A percentile compares a stretch with the other conserved stretches of the same genome.
Conservation (phyloP, 2,329 filamentous ascomycete species). For the Colletotrichum somersetense region DNA sequence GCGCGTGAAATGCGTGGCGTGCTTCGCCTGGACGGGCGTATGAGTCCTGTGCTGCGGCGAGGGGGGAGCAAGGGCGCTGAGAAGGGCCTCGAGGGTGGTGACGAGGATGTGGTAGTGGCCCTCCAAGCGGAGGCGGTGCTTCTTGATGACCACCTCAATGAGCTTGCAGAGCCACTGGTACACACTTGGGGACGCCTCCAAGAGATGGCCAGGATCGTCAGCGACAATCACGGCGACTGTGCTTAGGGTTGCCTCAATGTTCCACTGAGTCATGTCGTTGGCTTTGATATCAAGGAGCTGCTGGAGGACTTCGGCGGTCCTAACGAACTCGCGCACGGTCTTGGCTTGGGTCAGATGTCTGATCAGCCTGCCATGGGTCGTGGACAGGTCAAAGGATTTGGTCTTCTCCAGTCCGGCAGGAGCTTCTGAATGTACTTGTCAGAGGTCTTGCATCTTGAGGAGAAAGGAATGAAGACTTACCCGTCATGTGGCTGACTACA, state of each 20-base stretch:
- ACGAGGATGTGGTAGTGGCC: slow-evolving; percentile 73
- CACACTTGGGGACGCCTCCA: slow-evolving; percentile 51
- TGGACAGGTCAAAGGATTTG: slow-evolving; percentile 54
- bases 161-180: slow-evolving; percentile 66
- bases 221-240: slow-evolving; percentile 54
- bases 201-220: slow-evolving; percentile 41
- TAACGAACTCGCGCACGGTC: slow-evolving; percentile 51
- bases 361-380: slow-evolving; percentile 57
- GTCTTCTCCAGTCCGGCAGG: slow-evolving; percentile 33
- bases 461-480: slow-evolving; percentile 45
- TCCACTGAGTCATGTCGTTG: slow-evolving; percentile 68
- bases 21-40: slow-evolving; percentile 50
- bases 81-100: slow-evolving; percentile 66
- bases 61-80: slow-evolving; percentile 63
- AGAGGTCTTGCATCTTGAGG: not conserved
- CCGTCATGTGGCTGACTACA: slow-evolving; percentile 56
- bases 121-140: slow-evolving; percentile 71
- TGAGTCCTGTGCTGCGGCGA: slow-evolving; percentile 43
- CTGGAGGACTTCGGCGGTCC: slow-evolving; percentile 57
- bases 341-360: slow-evolving; percentile 49
- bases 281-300: slow-evolving; percentile 64
- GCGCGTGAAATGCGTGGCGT: slow-evolving; percentile 66
- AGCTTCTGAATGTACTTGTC: slow-evolving; percentile 19
- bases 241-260: slow-evolving; percentile 66
- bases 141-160: slow-evolving; percentile 68